A percentile compares a stretch with the other conserved stretches of the same genome.
Evolutionary conservation across 108 stramenopile species (phyloP).

Genomic region (Nitzschia sp.): DNA sequence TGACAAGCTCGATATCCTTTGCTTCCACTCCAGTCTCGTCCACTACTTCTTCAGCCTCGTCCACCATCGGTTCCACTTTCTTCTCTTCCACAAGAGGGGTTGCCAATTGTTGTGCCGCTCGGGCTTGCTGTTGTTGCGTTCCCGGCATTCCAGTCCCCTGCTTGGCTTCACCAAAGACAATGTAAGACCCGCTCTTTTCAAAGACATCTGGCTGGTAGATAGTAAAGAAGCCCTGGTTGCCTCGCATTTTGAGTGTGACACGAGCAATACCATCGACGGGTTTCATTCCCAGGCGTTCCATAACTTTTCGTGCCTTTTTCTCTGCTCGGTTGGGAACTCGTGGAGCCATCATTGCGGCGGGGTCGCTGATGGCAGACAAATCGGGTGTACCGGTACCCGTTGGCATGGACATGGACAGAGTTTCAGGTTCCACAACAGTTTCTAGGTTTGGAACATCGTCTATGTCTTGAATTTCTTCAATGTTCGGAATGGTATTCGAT

Average conservation of each 20-base stretch:
- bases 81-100: constrained; percentile 60
- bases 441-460: constrained; percentile 30
- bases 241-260: constrained; percentile 87
- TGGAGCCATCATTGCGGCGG: neutral
- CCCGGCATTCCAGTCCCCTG: constrained; percentile 51
- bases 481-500: too few species aligned
- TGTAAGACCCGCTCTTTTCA: constrained; percentile 87
- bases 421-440: neutral
- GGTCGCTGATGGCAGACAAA: neutral
- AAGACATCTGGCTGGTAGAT: constrained; percentile 91
- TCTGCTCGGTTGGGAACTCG: constrained; percentile 83
- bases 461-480: constrained; percentile 17
- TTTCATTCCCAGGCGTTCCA: constrained; percentile 92
- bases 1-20: constrained; percentile 95
- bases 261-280: constrained; percentile 83
- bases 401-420: neutral
- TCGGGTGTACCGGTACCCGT: too few species aligned
- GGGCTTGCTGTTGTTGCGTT: constrained; percentile 47
- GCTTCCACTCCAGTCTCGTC: constrained; percentile 91
- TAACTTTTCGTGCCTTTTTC: constrained; percentile 95
- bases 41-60: constrained; percentile 58
- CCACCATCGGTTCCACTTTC: constrained; percentile 37
- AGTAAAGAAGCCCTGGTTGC: constrained; percentile 76
- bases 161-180: constrained; percentile 97
- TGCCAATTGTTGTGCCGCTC: constrained; percentile 58